These are phyloP conservation scores for Exsudoporus frostii DNA, from an alignment of 768 basidiomycete genomes.

Conservation along the genomic window DNA sequence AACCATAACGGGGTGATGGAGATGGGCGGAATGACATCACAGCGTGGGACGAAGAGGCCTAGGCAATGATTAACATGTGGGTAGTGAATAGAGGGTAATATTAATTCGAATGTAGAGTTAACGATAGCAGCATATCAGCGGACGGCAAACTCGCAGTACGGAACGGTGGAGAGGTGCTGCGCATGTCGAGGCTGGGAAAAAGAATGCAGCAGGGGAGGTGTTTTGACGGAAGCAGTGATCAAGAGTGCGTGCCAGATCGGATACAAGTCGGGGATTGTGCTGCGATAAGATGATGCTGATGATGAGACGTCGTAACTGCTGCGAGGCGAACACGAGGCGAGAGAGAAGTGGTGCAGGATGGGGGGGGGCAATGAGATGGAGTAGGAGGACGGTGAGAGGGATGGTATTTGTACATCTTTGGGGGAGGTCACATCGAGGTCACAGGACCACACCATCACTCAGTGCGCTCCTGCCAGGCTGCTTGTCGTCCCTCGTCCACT, in stretches of 20 bases:
- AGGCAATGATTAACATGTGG: not conserved
- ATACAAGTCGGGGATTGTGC: constrained; percentile 2
- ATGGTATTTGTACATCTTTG: constrained; percentile 34
- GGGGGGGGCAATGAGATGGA: not conserved
- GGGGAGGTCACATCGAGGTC: constrained; percentile 26
- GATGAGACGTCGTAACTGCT: not conserved
- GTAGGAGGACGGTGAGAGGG: not conserved
- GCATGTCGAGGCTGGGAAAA: constrained; percentile 6
- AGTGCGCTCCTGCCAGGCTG: constrained; percentile 23
- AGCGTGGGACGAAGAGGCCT: not conserved
- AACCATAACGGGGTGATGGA: not conserved
- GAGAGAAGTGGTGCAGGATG: not conserved
- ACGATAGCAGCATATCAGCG: too few species aligned
- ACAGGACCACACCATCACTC: constrained; percentile 27
- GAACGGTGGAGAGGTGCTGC: not conserved
- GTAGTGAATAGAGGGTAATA: not conserved
- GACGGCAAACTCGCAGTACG: not conserved
- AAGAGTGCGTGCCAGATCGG: not conserved
- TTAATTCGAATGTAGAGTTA: not conserved
- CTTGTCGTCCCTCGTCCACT: constrained; percentile 20
- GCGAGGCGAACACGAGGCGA: not conserved
- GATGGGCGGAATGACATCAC: not conserved
- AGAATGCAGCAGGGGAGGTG: constrained; percentile 1
- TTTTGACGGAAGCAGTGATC: constrained; percentile 8
- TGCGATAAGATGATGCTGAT: constrained; percentile 6